Percentiles rank a stretch among this genome's conserved stretches.
These are phyloP conservation scores for Syncephalastrum sp. DNA, from an alignment of 371 early-diverging fungal genomes.

Conservation along the genomic window DNA sequence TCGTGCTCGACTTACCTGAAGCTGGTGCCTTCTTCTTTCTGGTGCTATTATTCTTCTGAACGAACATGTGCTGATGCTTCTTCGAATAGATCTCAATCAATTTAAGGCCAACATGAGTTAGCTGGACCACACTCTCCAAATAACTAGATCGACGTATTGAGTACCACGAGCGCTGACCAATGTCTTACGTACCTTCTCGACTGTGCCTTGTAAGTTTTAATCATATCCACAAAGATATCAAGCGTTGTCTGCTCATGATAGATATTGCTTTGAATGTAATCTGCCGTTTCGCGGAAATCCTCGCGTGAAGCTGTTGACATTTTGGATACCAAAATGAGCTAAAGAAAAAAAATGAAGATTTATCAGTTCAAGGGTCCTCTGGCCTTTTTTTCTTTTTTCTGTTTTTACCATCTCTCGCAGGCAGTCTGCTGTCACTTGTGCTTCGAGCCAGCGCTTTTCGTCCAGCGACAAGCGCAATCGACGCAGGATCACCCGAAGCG, in stretches of 20 bases:
- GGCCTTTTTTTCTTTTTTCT: background rate
- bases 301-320: constrained; percentile 54
- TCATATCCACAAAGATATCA: constrained; percentile 55
- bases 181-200: constrained; percentile 35
- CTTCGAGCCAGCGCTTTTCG: constrained; percentile 45
- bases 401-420: constrained; percentile 59
- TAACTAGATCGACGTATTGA: constrained; percentile 37
- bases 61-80: constrained; percentile 51
- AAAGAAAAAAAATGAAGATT: constrained; percentile 1
- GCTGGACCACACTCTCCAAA: constrained; percentile 50
- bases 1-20: background rate
- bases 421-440: constrained; percentile 58
- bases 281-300: constrained; percentile 58
- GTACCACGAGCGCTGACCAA: background rate
- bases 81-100: constrained; percentile 61
- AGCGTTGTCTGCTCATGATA: constrained; percentile 68
- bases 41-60: constrained; percentile 37
- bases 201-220: constrained; percentile 45
- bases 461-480: constrained; percentile 52
- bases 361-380: background rate
- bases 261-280: constrained; percentile 68
- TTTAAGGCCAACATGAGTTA: constrained; percentile 61
- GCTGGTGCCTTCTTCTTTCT: constrained; percentile 16
- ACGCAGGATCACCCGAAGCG: constrained; percentile 48
- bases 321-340: constrained; percentile 51